These are phyloP conservation scores for Akanthomyces dipterigenus DNA, from an alignment of 2,329 filamentous ascomycete genomes.

Conservation along the genomic window DNA sequence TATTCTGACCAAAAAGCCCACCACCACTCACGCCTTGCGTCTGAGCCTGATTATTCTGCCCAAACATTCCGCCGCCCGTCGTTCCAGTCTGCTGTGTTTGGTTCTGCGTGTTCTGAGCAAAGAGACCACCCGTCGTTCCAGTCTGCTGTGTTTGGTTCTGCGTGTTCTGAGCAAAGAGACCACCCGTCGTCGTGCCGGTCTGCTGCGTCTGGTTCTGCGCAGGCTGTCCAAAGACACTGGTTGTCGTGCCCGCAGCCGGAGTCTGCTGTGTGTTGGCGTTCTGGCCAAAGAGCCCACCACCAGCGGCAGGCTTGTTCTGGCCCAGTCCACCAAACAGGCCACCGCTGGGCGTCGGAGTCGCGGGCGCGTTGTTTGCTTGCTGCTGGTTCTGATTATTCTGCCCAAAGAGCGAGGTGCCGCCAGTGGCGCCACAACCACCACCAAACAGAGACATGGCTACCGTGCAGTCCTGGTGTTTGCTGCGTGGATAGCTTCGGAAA, in stretches of 20 bases:
- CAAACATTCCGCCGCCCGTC: slow-evolving; percentile 26
- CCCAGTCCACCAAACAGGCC: slow-evolving; percentile 15
- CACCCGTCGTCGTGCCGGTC: slow-evolving; percentile 3
- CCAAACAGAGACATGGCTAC: slow-evolving; percentile 15
- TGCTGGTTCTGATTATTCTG: slow-evolving; percentile 16
- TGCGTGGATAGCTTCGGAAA: slow-evolving; percentile 10
- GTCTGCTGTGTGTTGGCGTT: not conserved
- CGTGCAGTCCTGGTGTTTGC: slow-evolving; percentile 11
- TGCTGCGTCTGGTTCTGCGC: slow-evolving; percentile 3
- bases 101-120: slow-evolving; percentile 19
- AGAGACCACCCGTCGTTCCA: slow-evolving; percentile 23
- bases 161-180: slow-evolving; percentile 13
- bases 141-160: slow-evolving; percentile 13
- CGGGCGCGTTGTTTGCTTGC: not conserved
- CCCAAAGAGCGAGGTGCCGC: slow-evolving; percentile 19
- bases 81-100: slow-evolving; percentile 14
- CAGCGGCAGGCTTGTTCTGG: slow-evolving; percentile 10
- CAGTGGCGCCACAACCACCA: slow-evolving; percentile 9
- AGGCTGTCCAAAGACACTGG: slow-evolving; percentile 15
- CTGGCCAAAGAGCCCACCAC: slow-evolving; percentile 15
- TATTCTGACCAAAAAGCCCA: slow-evolving; percentile 15
- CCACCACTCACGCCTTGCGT: not conserved
- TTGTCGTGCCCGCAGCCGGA: slow-evolving; percentile 4
- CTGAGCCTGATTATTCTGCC: slow-evolving; percentile 16
- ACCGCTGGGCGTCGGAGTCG: slow-evolving; percentile 11